Evolutionary conservation across 208 protist species (phyloP).

Genomic region (Borovskyia barvae): DNA sequence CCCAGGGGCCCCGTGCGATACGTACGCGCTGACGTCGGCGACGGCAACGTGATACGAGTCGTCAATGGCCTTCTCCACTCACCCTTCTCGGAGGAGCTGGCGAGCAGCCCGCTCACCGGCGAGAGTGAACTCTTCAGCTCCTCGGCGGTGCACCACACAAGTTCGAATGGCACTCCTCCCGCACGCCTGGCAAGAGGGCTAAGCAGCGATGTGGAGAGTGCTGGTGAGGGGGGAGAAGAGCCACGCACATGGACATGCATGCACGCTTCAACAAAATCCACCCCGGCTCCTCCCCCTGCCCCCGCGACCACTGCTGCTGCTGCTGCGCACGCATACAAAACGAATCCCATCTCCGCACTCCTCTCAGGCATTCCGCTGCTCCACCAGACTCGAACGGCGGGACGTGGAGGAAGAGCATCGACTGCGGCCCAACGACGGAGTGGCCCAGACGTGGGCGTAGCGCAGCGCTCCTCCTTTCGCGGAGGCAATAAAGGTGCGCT

Average conservation of each 20-base stretch:
- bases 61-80: conserved; percentile 3
- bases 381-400: too few relatives aligned
- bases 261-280: too few relatives aligned
- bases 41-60: conserved; percentile 5
- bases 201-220: too few relatives aligned
- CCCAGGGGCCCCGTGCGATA: background rate
- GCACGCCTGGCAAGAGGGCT: too few relatives aligned
- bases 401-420: too few relatives aligned
- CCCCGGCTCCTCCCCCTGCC: too few relatives aligned
- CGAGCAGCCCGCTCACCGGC: background rate
- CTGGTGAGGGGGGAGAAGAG: too few relatives aligned
- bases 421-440: too few relatives aligned
- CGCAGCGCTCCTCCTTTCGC: background rate
- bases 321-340: background rate
- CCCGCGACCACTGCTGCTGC: background rate
- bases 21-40: background rate
- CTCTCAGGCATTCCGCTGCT: too few relatives aligned
- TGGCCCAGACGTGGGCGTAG: too few relatives aligned
- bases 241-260: too few relatives aligned
- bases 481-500: background rate
- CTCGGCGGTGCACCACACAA: background rate
- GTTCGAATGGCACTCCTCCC: too few relatives aligned
- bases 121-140: background rate
- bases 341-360: conserved; percentile 9
- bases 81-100: background rate